A percentile compares a stretch with the other conserved stretches of the same genome.
phyloP scores from a whole-genome alignment of 1,284 basidiomycete species.

The Sanguinoderma infundibulare region DNA sequence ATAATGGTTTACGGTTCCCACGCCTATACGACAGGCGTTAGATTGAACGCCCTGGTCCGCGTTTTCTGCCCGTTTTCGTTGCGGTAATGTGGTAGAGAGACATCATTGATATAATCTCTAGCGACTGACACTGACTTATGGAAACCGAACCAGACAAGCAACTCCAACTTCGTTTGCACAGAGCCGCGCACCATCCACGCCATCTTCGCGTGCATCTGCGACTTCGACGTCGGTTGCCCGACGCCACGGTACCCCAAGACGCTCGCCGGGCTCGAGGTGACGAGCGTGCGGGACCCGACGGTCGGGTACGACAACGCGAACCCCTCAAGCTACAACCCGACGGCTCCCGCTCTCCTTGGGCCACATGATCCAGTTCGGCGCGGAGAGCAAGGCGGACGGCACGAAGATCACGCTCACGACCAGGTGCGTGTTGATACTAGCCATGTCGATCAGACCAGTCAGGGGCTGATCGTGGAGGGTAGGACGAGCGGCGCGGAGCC shows the following conservation, averaged over 20 bases:
- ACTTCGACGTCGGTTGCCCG: conserved; percentile 46
- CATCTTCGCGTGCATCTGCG: conserved; percentile 71
- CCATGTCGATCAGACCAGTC: not conserved
- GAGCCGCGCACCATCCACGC: conserved; percentile 64
- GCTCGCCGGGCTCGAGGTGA: conserved; percentile 65
- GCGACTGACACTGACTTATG: not conserved
- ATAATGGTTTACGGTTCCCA: too few relatives aligned
- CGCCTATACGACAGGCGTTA: too few relatives aligned
- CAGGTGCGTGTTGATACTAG: conserved; percentile 45
- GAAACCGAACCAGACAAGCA: conserved; percentile 77
- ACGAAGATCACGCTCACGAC: conserved; percentile 66
- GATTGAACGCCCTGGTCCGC: too few relatives aligned
- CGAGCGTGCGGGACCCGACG: conserved; percentile 74
- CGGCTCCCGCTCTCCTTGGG: conserved; percentile 74
- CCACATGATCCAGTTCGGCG: conserved; percentile 84
- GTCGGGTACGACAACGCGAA: conserved; percentile 74
- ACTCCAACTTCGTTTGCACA: conserved; percentile 80
- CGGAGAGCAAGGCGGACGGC: conserved; percentile 46
- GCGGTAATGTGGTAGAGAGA: too few relatives aligned
- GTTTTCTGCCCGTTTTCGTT: too few relatives aligned
- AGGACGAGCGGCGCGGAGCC: conserved; percentile 90
- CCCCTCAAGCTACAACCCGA: conserved; percentile 65
- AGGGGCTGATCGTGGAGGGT: not conserved
- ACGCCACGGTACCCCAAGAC: conserved; percentile 55
- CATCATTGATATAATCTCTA: too few relatives aligned